A percentile compares a stretch with the other conserved stretches of the same genome.
Conservation (phyloP, 805 yeast species). For the Lachancea cidri region DNA sequence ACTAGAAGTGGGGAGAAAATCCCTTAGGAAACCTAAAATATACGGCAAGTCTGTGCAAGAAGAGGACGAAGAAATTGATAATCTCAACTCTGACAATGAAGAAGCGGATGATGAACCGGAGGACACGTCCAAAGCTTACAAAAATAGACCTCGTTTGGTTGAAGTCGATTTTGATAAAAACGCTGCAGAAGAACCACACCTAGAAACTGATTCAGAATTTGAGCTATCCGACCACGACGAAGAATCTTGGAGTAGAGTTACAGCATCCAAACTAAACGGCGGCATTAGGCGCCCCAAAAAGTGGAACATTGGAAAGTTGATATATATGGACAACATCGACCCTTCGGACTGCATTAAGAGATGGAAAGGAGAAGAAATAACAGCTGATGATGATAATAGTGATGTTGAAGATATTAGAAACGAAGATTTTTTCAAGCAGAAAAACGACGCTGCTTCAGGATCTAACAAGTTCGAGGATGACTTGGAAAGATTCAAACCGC, state of each 20-base stretch:
- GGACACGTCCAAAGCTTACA: conserved; percentile 7
- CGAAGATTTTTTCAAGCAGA: conserved; percentile 55
- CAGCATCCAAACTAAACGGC: conserved; percentile 63
- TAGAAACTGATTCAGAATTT: conserved; percentile 51
- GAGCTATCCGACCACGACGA: conserved; percentile 37
- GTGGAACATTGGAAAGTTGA: conserved; percentile 77
- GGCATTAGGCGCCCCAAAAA: conserved; percentile 41
- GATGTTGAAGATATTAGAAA: conserved; percentile 23
- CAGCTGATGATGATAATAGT: conserved; percentile 39
- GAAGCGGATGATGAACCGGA: conserved; percentile 38
- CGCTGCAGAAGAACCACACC: conserved; percentile 35
- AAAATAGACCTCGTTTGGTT: conserved; percentile 29
- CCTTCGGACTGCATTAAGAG: conserved; percentile 68
- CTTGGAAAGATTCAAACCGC: conserved; percentile 31
- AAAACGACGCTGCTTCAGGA: conserved; percentile 28
- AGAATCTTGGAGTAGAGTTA: conserved; percentile 32
- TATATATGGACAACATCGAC: conserved; percentile 72
- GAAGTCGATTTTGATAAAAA: conserved; percentile 44
- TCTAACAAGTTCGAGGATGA: conserved; percentile 18
- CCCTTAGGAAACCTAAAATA: conserved; percentile 56
- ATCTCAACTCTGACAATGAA: conserved; percentile 40
- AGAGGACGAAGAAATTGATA: conserved; percentile 42
- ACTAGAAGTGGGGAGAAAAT: conserved; percentile 59
- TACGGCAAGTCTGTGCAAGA: conserved; percentile 49
- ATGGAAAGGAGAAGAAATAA: conserved; percentile 56